Conservation (phyloP, 2,329 filamentous ascomycete genomes). For the Calonectria hongkongensis region DNA sequence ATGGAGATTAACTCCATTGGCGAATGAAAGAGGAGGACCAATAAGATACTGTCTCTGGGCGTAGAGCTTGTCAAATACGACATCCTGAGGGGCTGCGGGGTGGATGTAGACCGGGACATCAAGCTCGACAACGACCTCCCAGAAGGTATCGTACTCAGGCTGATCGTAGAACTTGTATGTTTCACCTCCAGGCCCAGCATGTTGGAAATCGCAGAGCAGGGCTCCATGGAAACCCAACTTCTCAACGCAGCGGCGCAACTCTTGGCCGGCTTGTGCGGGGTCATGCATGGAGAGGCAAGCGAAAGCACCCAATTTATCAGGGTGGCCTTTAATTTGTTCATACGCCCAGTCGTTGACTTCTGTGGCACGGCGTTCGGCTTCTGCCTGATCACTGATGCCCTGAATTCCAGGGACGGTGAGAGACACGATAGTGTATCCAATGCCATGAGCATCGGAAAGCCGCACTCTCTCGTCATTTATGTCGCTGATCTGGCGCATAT, state of each 20-base stretch:
- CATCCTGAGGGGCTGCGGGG: slow-evolving; percentile 51
- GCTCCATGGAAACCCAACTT: slow-evolving; percentile 56
- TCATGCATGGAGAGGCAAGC: slow-evolving; percentile 53
- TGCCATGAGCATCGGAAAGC: slow-evolving; percentile 4
- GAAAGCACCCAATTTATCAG: slow-evolving; percentile 52
- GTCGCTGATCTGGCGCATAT: background rate
- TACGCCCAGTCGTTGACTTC: slow-evolving; percentile 1
- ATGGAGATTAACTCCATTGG: slow-evolving; percentile 56
- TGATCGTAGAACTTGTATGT: slow-evolving; percentile 57
- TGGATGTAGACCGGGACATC: slow-evolving; percentile 71
- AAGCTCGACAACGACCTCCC: slow-evolving; percentile 62
- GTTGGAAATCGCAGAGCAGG: slow-evolving; percentile 50
- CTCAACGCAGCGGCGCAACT: slow-evolving; percentile 54
- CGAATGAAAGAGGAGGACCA: slow-evolving; percentile 36
- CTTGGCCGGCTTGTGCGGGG: slow-evolving; percentile 51
- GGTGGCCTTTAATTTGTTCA: background rate
- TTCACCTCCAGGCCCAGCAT: background rate
- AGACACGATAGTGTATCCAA: slow-evolving; percentile 30
- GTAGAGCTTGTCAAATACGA: background rate
- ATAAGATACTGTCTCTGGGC: background rate
- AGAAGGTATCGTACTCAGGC: slow-evolving; percentile 54
- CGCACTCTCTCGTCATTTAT: background rate
- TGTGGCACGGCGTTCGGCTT: slow-evolving; percentile 35
- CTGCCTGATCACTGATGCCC: slow-evolving; percentile 33
- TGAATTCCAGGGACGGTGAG: slow-evolving; percentile 30